A percentile compares a stretch with the other conserved stretches of the same genome.
phyloP scores from a whole-genome alignment of 257 asterid genomes.

The Mitragyna speciosa region DNA sequence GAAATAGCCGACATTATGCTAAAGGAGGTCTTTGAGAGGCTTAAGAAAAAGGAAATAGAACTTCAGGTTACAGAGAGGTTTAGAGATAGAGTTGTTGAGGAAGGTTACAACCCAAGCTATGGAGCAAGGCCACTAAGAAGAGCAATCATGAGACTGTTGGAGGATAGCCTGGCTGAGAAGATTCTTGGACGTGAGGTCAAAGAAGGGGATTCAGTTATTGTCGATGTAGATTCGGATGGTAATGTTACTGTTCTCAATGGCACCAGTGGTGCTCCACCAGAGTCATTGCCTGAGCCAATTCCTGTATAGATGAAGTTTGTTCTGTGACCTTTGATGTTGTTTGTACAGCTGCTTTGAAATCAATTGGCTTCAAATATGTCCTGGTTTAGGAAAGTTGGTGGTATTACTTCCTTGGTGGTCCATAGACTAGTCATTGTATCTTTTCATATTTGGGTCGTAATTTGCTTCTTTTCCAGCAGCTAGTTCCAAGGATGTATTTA shows the following conservation, averaged over 20 bases:
- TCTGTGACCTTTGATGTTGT: not conserved
- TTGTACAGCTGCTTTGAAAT: conserved; percentile 10
- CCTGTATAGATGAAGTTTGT: conserved; percentile 24
- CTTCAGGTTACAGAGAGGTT: conserved; percentile 46
- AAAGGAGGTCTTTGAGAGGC: conserved; percentile 43
- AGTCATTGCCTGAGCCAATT: conserved; percentile 33
- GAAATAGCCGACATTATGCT: conserved; percentile 54
- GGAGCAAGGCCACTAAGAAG: conserved; percentile 67
- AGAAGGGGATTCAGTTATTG: conserved; percentile 38
- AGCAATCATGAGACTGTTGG: conserved; percentile 55
- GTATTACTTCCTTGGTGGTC: not conserved
- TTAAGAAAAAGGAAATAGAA: conserved; percentile 34
- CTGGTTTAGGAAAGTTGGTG: not conserved
- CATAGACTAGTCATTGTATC: not conserved
- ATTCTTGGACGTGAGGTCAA: conserved; percentile 45
- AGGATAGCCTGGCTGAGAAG: conserved; percentile 61
- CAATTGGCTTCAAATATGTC: not conserved
- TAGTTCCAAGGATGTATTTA: not conserved
- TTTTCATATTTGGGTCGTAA: not conserved
- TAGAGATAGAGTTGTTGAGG: conserved; percentile 47
- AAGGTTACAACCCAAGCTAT: conserved; percentile 52
- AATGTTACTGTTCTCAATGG: conserved; percentile 46
- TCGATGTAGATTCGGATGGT: conserved; percentile 57
- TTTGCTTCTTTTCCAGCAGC: conserved; percentile 8
- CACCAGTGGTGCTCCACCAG: conserved; percentile 37